These are phyloP conservation scores for Dioscorea zingiberensis DNA, from an alignment of 106 monocot genomes.

Conservation along the genomic window DNA sequence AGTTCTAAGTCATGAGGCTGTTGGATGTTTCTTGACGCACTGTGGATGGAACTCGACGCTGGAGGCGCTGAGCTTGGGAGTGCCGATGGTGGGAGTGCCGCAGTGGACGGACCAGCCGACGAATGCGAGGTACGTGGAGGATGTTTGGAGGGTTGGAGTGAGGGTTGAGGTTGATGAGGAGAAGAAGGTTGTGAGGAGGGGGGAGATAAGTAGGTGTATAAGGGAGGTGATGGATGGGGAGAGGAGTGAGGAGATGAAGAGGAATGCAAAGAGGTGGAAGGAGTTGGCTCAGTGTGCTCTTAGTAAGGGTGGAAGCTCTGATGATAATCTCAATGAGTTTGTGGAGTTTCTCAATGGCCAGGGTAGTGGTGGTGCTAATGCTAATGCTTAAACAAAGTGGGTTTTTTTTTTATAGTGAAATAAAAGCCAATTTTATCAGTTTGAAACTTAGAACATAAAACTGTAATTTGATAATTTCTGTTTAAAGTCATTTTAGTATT, in stretches of 20 bases:
- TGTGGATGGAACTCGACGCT: conserved; percentile 77
- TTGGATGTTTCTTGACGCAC: conserved; percentile 58
- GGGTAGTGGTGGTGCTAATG: too few species aligned
- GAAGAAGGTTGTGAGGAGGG: conserved; percentile 19
- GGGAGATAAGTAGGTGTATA: conserved; percentile 43
- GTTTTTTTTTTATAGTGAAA: too few species aligned
- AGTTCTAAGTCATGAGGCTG: conserved; percentile 35
- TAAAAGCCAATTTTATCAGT: too few species aligned
- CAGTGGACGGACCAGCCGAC: conserved; percentile 69
- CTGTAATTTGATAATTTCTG: too few species aligned
- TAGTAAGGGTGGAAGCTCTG: conserved; percentile 51
- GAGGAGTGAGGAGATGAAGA: conserved; percentile 25
- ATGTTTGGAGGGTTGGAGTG: conserved; percentile 41
- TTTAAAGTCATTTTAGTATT: too few species aligned
- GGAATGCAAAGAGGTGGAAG: conserved; percentile 43
- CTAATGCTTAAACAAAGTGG: too few species aligned
- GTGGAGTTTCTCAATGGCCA: conserved; percentile 3
- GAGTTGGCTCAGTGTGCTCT: conserved; percentile 31
- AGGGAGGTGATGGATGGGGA: conserved; percentile 53
- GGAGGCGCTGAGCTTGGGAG: conserved; percentile 35
- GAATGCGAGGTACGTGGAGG: conserved; percentile 55
- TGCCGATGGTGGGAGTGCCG: conserved; percentile 51
- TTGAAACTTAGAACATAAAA: too few species aligned
- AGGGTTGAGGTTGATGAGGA: conserved; percentile 20
- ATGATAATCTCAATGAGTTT: conserved; percentile 32